These are phyloP conservation scores for Tricholoma terreum DNA, from an alignment of 768 basidiomycete species.

Conservation along the genomic window DNA sequence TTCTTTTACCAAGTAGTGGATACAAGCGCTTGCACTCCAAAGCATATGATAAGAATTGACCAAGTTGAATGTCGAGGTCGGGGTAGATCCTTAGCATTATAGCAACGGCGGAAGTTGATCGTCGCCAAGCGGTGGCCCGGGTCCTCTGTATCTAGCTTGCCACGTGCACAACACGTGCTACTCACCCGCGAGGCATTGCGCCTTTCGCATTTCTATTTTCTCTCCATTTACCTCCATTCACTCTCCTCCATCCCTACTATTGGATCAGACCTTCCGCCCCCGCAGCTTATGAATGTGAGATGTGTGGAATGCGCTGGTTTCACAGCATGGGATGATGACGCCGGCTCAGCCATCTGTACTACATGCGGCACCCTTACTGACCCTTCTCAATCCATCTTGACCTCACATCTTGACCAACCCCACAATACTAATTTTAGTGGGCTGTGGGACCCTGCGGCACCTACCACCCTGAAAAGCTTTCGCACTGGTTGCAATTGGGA, in stretches of 20 bases:
- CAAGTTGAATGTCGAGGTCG: too few species aligned
- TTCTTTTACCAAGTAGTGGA: too few species aligned
- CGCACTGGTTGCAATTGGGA: constrained; percentile 54
- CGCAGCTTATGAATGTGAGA: constrained; percentile 27
- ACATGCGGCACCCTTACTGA: constrained; percentile 70
- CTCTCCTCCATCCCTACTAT: too few species aligned
- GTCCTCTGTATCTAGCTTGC: constrained; percentile 5
- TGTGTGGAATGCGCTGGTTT: constrained; percentile 55
- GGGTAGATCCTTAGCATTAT: too few species aligned
- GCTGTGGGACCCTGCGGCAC: constrained; percentile 29
- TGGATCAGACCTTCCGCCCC: background rate
- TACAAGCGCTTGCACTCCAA: too few species aligned
- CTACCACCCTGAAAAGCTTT: constrained; percentile 45
- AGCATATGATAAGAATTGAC: too few species aligned
- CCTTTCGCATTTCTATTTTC: background rate
- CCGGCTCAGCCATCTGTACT: constrained; percentile 62
- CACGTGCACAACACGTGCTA: constrained; percentile 2
- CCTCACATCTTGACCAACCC: constrained; percentile 40
- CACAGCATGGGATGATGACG: constrained; percentile 55
- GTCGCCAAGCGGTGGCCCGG: constrained; percentile 1
- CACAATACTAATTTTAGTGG: constrained; percentile 26
- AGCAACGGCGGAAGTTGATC: too few species aligned
- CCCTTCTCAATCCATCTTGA: constrained; percentile 58
- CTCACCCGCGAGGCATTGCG: background rate
- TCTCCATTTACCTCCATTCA: background rate